A percentile compares a stretch with the other conserved stretches of the same genome.
These are phyloP conservation scores for Prunus mongolica DNA, from an alignment of 306 rosid genomes.

Conservation along the genomic window DNA sequence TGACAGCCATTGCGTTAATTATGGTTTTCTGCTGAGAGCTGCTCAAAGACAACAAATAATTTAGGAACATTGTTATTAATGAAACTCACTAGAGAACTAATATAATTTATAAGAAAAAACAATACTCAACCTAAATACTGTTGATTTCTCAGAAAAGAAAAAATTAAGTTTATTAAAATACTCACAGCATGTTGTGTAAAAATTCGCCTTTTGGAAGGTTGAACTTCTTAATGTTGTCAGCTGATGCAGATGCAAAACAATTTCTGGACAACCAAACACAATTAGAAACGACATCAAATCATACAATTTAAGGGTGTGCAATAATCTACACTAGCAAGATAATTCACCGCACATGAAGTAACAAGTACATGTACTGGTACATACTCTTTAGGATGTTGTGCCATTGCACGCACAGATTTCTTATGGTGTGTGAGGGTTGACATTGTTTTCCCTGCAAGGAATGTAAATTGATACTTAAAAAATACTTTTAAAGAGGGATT, in stretches of 20 bases:
- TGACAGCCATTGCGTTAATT: slow-evolving; percentile 93
- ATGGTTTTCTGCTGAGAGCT: slow-evolving; percentile 98
- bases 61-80: slow-evolving; percentile 6
- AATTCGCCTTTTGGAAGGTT: slow-evolving; percentile 92
- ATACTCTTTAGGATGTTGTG: slow-evolving; percentile 95
- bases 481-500: not conserved
- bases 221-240: slow-evolving; percentile 95
- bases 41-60: slow-evolving; percentile 18
- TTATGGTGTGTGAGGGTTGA: slow-evolving; percentile 91
- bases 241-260: slow-evolving; percentile 96
- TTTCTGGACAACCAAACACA: slow-evolving; percentile 42
- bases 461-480: not conserved
- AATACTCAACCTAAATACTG: not conserved
- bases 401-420: slow-evolving; percentile 95
- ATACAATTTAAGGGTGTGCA: not conserved
- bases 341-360: slow-evolving; percentile 12
- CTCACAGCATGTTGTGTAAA: slow-evolving; percentile 98
- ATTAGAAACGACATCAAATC: slow-evolving; percentile 7
- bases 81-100: not conserved
- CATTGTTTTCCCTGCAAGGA: slow-evolving; percentile 79
- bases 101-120: not conserved
- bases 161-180: slow-evolving; percentile 20
- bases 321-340: slow-evolving; percentile 10
- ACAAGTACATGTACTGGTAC: slow-evolving; percentile 18
- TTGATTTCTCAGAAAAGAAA: not conserved